Percentiles rank a stretch among this genome's conserved stretches.
These are phyloP conservation scores for Epithemia pelagica DNA, from an alignment of 108 stramenopile genomes.

Conservation along the genomic window DNA sequence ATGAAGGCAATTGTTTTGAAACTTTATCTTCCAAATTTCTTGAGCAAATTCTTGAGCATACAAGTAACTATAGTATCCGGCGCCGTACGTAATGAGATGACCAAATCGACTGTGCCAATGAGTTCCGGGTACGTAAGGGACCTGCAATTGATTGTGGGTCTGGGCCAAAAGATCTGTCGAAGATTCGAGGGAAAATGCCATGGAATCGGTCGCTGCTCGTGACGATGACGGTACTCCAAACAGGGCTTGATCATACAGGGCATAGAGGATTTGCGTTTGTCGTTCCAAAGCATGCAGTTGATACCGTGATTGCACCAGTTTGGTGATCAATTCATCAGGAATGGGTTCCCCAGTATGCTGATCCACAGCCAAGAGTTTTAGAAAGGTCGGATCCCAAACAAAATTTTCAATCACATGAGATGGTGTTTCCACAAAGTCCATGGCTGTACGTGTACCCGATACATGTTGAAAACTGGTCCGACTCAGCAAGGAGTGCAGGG, in stretches of 20 bases:
- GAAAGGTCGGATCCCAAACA: constrained; percentile 62
- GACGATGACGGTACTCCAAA: constrained; percentile 38
- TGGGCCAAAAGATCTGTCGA: constrained; percentile 53
- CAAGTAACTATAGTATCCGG: constrained; percentile 83
- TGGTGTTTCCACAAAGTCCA: constrained; percentile 91
- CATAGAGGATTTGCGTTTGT: constrained; percentile 73
- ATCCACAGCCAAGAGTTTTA: constrained; percentile 47
- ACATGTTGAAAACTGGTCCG: constrained; percentile 94
- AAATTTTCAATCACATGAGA: constrained; percentile 78
- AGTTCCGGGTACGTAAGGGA: constrained; percentile 63
- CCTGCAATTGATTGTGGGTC: constrained; percentile 42
- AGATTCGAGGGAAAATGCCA: constrained; percentile 2
- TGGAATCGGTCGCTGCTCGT: neutral
- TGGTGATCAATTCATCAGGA: constrained; percentile 36
- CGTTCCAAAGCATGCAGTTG: constrained; percentile 65
- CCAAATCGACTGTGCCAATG: constrained; percentile 84
- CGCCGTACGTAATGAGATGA: constrained; percentile 84
- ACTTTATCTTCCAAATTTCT: constrained; percentile 65
- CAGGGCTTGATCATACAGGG: constrained; percentile 72
- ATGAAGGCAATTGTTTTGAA: constrained; percentile 21
- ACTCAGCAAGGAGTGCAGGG: constrained; percentile 88
- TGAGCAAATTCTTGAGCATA: constrained; percentile 78
- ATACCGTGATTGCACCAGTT: constrained; percentile 50
- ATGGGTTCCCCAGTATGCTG: constrained; percentile 46
- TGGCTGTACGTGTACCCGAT: constrained; percentile 86